Evolutionary conservation across 1,139 yeast species (phyloP).

Genomic region (Scheffersomyces lignicola): DNA sequence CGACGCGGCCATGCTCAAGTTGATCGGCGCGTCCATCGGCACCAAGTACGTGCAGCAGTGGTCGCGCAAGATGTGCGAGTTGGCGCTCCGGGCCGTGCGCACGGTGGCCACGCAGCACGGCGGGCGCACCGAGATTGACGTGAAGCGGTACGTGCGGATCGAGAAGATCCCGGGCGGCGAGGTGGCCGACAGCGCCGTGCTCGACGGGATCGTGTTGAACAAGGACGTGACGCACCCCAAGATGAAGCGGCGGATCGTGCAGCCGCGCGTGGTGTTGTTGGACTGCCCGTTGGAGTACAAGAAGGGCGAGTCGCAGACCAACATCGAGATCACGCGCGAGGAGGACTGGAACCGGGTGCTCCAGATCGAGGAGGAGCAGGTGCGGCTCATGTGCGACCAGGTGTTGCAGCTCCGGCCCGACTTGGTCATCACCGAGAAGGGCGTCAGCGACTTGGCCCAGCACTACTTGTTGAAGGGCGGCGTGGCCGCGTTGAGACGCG

Average conservation of each 20-base stretch:
- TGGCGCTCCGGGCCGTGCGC: constrained; percentile 85
- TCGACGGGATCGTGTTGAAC: constrained; percentile 90
- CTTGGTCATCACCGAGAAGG: constrained; percentile 95
- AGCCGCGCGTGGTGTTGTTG: constrained; percentile 83
- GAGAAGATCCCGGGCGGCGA: constrained; percentile 99
- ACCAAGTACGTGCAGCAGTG: constrained; percentile 92
- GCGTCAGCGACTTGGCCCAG: constrained; percentile 97
- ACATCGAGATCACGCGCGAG: constrained; percentile 94
- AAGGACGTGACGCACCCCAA: constrained; percentile 98
- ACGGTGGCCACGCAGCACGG: constrained; percentile 74
- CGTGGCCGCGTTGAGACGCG: constrained; percentile 90
- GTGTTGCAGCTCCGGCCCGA: constrained; percentile 87
- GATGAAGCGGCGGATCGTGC: constrained; percentile 86
- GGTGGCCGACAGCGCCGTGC: constrained; percentile 80
- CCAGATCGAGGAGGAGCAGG: constrained; percentile 98
- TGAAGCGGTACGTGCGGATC: constrained; percentile 87
- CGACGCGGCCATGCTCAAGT: constrained; percentile 82
- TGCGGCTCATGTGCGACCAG: constrained; percentile 81
- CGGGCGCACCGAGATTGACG: constrained; percentile 81
- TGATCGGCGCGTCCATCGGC: constrained; percentile 91
- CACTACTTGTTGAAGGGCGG: constrained; percentile 94
- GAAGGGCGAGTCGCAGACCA: constrained; percentile 98
- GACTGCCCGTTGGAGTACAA: constrained; percentile 98
- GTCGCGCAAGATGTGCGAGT: constrained; percentile 88
- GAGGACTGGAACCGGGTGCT: constrained; percentile 95